Evolutionary conservation across 768 basidiomycete species (phyloP), one percentile per base, ranked within the genome.

Genomic region (Russula earlei): DNA sequence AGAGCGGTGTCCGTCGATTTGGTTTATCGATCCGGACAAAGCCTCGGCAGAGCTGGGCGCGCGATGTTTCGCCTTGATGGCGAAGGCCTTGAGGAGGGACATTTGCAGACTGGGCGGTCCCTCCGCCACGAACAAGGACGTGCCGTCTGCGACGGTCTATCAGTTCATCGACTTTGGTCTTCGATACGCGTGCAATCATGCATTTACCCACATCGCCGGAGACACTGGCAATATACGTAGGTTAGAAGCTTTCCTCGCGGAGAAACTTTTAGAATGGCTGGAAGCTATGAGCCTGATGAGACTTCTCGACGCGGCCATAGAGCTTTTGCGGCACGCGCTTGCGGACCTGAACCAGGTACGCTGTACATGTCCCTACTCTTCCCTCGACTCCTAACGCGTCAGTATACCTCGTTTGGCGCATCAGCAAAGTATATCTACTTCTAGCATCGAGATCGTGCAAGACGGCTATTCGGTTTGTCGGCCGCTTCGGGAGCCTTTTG

Each of bases 191-290:
- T 58, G 56, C 34, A 22, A 5, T 19, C n/a, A n/a, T 38, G 38
- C 44, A 6, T 43, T 58, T 40, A 36, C 24, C 15, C 56, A 58
- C 37, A 29, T 58, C n/a, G 25, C 24, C 7, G 33, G 24, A 3
- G 46, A 58, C 25, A 19, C 15, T 4, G 56, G 41, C 6, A 58
- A 58, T 40, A 5, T 47, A 17, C 51, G 34, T 14, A 40, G 43
- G 51, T 14, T 58, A 5, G 56, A 58, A 20, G 22, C 46, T 15
- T 58, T 58, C 20, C 41, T 58, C 29, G 31, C 10, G 52, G 56
- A 43, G 46, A 58, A 58, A 22, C 46, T 58, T 3, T 12, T 58
- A 20, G 56, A 58, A 36, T 58, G 56, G 56, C 12, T 58, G 41
- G 56, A 58, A 22, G 56, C 41, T 10, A 49, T 54, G 52, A 54